Base-by-base conservation (phyloP, 169 alveolate genomes). In the Cryptosporidium felis region DNA sequence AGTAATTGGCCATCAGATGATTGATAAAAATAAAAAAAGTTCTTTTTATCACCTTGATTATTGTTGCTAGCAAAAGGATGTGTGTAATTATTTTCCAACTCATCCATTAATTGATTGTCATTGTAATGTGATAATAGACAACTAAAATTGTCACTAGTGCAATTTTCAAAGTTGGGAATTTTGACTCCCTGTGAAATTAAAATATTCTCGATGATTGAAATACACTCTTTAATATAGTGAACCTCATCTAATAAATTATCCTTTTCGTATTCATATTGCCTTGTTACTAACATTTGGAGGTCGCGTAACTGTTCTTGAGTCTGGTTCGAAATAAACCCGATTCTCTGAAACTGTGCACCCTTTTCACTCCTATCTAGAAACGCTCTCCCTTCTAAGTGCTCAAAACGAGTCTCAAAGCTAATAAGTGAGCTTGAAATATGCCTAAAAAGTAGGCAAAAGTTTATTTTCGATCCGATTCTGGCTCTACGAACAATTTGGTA, bases 331-430 rank as follows among this genome's bases (percentile, higher is more conserved):
- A 74, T 38, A 12, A 53, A 53, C 10, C 85, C 65, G 9, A 74
- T 32, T 42, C 85, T 74, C 56, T 74, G 85, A 53, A 74, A 74
- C 8, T 74, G 85, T 26, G 40, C 53, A 38, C 85, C 85, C 18
- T 4, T 40, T 6, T 74, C 85, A 18, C 42, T 42, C 38, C 40
- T 56, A 21, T 56, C 40, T 18, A 74, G 58, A 12, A 74, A 74
- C 5, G 21, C 9, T 18, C 56, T 74, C 49, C 26, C 41, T 1
- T 23, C 41, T 47, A 28, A 32, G 21, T 18, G 30, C 1, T 12
- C 23, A 23, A 18, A 21, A 36, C 28, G 14, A 61, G 34, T 16
- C 3, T 74, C 42, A 53, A 41, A 53, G 23, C 56, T 56, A 53
- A 56, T 56, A 36, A 74, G 38, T 3, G 34, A 42, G 14, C 67